phyloP scores from a whole-genome alignment of 73 alveolate genomes.

The Blepharisma japonicum region DNA sequence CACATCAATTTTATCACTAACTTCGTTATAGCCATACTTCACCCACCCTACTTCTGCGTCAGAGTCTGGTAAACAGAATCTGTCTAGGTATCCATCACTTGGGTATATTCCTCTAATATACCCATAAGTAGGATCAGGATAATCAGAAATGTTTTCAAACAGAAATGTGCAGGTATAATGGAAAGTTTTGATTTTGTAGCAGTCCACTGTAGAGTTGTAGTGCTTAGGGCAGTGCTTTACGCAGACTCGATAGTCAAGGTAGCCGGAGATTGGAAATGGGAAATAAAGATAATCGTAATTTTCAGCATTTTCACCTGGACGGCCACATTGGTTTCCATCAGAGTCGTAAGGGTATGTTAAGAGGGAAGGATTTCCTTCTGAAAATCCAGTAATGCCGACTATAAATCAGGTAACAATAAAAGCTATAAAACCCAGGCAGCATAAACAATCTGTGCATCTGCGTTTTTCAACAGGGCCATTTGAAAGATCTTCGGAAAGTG shows the following conservation, averaged over 20 bases:
- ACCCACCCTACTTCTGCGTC: neutral
- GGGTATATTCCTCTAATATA: neutral
- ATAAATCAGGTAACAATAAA: conserved; percentile 79
- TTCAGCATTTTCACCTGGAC: conserved; percentile 26
- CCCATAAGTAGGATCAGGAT: neutral
- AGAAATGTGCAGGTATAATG: neutral
- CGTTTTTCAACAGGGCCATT: conserved; percentile 91
- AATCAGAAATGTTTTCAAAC: neutral
- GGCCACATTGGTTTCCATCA: conserved; percentile 30
- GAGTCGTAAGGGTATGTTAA: conserved; percentile 38
- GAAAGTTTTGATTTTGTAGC: neutral
- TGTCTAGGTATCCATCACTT: neutral
- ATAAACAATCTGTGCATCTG: conserved; percentile 86
- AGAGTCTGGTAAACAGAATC: conserved; percentile 7
- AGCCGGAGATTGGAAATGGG: conserved; percentile 18
- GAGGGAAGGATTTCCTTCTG: conserved; percentile 78
- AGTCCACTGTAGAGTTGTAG: neutral
- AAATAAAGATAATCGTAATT: conserved; percentile 21
- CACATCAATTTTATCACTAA: neutral
- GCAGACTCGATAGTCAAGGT: neutral
- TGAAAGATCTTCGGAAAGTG: conserved; percentile 44
- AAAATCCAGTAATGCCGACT: conserved; percentile 73
- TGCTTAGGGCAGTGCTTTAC: conserved; percentile 5
- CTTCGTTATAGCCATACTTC: neutral
- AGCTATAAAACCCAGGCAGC: conserved; percentile 74